These are phyloP conservation scores for Aethionema arabicum DNA, from an alignment of 345 rosid species.

Conservation along the genomic window DNA sequence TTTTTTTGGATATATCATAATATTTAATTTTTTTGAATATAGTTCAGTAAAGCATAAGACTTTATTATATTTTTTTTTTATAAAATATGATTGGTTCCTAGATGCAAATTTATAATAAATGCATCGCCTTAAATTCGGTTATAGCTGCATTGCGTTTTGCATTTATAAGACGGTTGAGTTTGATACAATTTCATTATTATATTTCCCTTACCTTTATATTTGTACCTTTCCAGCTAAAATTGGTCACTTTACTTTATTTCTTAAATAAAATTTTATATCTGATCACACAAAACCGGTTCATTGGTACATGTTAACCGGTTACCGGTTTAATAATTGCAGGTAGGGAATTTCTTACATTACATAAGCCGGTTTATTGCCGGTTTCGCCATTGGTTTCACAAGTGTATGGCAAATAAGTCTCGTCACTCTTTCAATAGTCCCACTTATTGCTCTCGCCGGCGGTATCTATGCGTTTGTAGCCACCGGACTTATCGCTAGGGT, in stretches of 20 bases:
- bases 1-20: background rate
- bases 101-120: slow-evolving; percentile 32
- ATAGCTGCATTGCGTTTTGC: slow-evolving; percentile 36
- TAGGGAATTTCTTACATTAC: slow-evolving; percentile 93
- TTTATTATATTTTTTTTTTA: background rate
- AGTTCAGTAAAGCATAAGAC: slow-evolving; percentile 6
- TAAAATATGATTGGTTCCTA: background rate
- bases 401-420: slow-evolving; percentile 95
- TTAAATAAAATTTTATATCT: background rate
- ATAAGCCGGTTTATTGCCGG: slow-evolving; percentile 86
- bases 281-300: slow-evolving; percentile 15
- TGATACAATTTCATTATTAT: slow-evolving; percentile 15
- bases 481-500: slow-evolving; percentile 78
- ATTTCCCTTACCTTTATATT: background rate
- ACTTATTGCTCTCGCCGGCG: slow-evolving; percentile 90
- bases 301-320: background rate
- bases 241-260: background rate
- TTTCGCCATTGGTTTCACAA: slow-evolving; percentile 74
- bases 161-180: slow-evolving; percentile 35
- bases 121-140: slow-evolving; percentile 34
- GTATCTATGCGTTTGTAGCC: slow-evolving; percentile 76
- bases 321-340: slow-evolving; percentile 44
- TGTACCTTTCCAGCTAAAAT: slow-evolving; percentile 28
- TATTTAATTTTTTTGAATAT: background rate
- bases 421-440: slow-evolving; percentile 96